phyloP scores from a whole-genome alignment of 129 eudicot genomes.

The Lactuca sativa region DNA sequence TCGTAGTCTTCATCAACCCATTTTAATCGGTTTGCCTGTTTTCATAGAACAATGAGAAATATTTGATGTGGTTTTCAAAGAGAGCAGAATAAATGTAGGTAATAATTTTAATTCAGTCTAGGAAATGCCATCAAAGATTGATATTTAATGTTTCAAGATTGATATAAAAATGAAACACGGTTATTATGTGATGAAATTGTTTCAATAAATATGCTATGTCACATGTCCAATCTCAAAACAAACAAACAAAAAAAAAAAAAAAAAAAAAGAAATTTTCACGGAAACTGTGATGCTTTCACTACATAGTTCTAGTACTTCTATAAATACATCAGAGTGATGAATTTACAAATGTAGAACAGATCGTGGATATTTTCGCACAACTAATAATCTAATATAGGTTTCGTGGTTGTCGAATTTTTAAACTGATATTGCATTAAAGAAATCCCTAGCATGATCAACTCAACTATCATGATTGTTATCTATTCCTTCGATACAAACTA shows the following conservation, averaged over 20 bases:
- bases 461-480: constrained; percentile 5
- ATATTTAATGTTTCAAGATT: too few species aligned
- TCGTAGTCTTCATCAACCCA: constrained; percentile 83
- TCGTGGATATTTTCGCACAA: not conserved
- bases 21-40: constrained; percentile 74
- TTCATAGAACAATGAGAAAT: constrained; percentile 11
- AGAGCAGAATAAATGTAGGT: not conserved
- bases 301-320: too few species aligned
- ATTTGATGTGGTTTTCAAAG: not conserved
- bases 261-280: too few species aligned
- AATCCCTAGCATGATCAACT: constrained; percentile 1
- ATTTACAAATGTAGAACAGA: not conserved
- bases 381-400: not conserved
- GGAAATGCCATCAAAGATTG: not conserved
- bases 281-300: too few species aligned
- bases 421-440: not conserved
- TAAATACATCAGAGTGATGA: too few species aligned
- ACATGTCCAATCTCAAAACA: too few species aligned
- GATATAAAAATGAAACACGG: too few species aligned
- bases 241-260: too few species aligned
- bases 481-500: not conserved
- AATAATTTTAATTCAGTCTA: not conserved
- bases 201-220: too few species aligned
- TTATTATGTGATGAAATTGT: too few species aligned
- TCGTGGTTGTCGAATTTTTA: not conserved